phyloP scores from a whole-genome alignment of 176 grass and related monocot genomes.

The Paspalum notatum region DNA sequence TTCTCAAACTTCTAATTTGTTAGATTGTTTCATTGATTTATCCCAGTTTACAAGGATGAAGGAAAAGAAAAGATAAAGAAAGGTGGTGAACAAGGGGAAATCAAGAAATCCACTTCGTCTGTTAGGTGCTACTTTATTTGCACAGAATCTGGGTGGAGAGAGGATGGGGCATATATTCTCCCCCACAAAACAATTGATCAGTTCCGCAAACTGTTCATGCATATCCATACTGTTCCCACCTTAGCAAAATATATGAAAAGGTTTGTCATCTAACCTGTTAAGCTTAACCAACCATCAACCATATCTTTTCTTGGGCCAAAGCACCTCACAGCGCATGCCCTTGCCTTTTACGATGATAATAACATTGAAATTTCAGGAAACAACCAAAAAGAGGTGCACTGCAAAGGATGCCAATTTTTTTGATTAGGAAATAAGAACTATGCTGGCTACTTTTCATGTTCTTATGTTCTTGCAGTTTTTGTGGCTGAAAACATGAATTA shows the following conservation, averaged over 20 bases:
- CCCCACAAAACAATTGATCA: conserved; percentile 53
- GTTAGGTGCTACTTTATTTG: conserved; percentile 81
- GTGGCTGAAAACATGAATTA: neutral
- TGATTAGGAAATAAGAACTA: conserved; percentile 10
- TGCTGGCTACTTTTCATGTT: neutral
- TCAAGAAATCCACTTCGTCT: conserved; percentile 56
- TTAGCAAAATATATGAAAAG: conserved; percentile 78
- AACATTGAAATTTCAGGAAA: neutral
- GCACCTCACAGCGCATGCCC: neutral
- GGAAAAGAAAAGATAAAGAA: conserved; percentile 68
- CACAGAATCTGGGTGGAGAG: conserved; percentile 47
- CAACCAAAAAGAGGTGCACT: neutral
- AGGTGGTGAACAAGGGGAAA: conserved; percentile 42
- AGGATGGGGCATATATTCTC: conserved; percentile 50
- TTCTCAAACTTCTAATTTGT: neutral
- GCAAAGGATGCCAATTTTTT: conserved; percentile 7
- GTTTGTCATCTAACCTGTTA: conserved; percentile 36
- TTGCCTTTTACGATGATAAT: neutral
- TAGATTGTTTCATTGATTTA: neutral
- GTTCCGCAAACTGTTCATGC: conserved; percentile 70
- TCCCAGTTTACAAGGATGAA: conserved; percentile 73
- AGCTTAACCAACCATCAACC: neutral
- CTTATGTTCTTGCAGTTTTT: conserved; percentile 20
- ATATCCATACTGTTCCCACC: conserved; percentile 55
- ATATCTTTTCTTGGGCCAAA: neutral